A percentile compares a stretch with the other conserved stretches of the same genome.
Conservation (phyloP, 2,329 filamentous ascomycete genomes). For the Pseudopithomyces maydicus region DNA sequence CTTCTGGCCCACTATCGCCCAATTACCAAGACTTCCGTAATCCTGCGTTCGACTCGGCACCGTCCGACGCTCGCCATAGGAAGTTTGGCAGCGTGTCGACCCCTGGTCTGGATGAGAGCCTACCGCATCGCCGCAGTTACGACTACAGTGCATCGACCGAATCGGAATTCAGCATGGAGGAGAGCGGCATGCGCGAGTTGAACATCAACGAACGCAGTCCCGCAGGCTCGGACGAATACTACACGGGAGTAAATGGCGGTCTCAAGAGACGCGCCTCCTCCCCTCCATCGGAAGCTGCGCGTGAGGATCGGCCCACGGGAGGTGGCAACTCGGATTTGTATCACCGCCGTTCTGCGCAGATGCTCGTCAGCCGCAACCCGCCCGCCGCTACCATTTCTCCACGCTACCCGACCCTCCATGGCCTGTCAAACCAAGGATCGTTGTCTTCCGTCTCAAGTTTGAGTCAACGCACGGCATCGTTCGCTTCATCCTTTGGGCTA, state of each 20-base stretch:
- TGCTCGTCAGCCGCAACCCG: slow-evolving; percentile 60
- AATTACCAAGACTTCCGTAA: slow-evolving; percentile 50
- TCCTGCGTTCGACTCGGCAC: slow-evolving; percentile 43
- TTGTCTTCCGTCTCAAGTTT: slow-evolving; percentile 69
- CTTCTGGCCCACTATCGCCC: slow-evolving; percentile 51
- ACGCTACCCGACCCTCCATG: slow-evolving; percentile 49
- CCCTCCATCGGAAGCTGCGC: slow-evolving; percentile 61
- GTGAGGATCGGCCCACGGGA: slow-evolving; percentile 52
- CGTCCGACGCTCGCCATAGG: slow-evolving; percentile 39
- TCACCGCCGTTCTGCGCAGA: slow-evolving; percentile 61
- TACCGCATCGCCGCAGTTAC: slow-evolving; percentile 66
- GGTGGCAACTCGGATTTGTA: slow-evolving; percentile 55
- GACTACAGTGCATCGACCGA: slow-evolving; percentile 62
- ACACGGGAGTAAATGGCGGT: slow-evolving; percentile 54
- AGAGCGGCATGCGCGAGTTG: slow-evolving; percentile 56
- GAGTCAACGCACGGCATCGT: slow-evolving; percentile 64
- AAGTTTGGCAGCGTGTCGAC: slow-evolving; percentile 57
- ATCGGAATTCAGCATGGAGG: slow-evolving; percentile 59
- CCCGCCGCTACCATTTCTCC: slow-evolving; percentile 30
- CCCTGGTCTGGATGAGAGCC: slow-evolving; percentile 56
- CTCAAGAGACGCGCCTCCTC: slow-evolving; percentile 69
- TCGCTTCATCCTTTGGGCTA: slow-evolving; percentile 64
- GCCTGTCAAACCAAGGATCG: slow-evolving; percentile 63
- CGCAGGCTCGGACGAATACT: slow-evolving; percentile 51
- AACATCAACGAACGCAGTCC: slow-evolving; percentile 60